Percentiles rank a stretch among this genome's conserved stretches.
Conservation (phyloP, 306 rosid species). For the Biancaea sappan region DNA sequence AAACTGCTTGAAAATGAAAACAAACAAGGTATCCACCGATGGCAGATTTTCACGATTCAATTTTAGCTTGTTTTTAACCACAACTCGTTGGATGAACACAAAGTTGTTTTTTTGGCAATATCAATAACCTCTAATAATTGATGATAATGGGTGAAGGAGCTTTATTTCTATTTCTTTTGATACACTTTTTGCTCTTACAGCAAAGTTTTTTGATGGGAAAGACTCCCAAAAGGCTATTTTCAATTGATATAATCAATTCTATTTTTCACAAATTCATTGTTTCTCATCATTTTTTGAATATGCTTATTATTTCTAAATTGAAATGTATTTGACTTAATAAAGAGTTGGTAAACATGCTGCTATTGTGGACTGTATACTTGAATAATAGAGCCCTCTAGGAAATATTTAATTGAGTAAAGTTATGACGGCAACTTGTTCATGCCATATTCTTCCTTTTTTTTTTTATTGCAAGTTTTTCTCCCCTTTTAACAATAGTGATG, state of each 20-base stretch:
- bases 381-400: slow-evolving; percentile 18
- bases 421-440: not conserved
- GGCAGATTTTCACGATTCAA: slow-evolving; percentile 4
- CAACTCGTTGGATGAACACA: not conserved
- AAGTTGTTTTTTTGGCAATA: not conserved
- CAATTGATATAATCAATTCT: not conserved
- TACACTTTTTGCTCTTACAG: not conserved
- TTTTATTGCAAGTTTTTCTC: not conserved
- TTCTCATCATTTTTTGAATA: slow-evolving; percentile 3
- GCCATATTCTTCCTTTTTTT: not conserved
- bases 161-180: not conserved
- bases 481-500: not conserved
- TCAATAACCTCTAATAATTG: slow-evolving; percentile 5
- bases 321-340: not conserved
- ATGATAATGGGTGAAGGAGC: not conserved
- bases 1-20: slow-evolving; percentile 71
- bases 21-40: slow-evolving; percentile 63
- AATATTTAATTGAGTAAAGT: slow-evolving; percentile 1
- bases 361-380: slow-evolving; percentile 7
- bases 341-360: not conserved
- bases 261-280: not conserved
- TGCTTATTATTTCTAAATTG: not conserved
- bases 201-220: not conserved
- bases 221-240: slow-evolving; percentile 5
- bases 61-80: not conserved